A percentile compares a stretch with the other conserved stretches of the same genome.
phyloP scores from a whole-genome alignment of 2,329 filamentous ascomycete genomes.

The Xylaria sp. region DNA sequence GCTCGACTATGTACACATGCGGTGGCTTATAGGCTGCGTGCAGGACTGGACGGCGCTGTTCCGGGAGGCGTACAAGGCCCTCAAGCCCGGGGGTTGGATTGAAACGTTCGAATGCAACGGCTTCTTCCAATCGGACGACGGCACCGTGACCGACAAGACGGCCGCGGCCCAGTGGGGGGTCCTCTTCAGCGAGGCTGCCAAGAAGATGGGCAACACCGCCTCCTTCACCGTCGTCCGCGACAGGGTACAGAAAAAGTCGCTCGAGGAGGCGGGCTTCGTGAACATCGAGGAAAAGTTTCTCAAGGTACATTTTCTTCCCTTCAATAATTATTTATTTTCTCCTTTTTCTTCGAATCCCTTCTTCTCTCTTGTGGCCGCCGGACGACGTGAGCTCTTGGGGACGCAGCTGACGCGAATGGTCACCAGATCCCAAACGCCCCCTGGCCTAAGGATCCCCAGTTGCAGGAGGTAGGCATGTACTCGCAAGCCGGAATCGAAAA shows the following conservation, averaged over 20 bases:
- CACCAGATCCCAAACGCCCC: slow-evolving; percentile 14
- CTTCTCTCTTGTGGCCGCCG: no score
- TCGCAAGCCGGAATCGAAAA: slow-evolving; percentile 15
- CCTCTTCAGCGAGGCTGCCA: slow-evolving; percentile 1
- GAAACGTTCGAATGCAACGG: slow-evolving; percentile 21
- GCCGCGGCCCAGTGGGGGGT: slow-evolving; percentile 6
- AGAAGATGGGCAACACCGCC: no score
- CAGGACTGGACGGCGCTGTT: slow-evolving; percentile 25
- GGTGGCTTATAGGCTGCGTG: slow-evolving; percentile 24
- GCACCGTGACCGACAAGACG: slow-evolving; percentile 8
- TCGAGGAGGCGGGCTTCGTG: slow-evolving; percentile 12
- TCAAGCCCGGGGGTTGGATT: slow-evolving; percentile 21
- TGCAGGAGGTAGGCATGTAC: slow-evolving; percentile 14
- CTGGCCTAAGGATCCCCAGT: slow-evolving; percentile 8
- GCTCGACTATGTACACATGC: slow-evolving; percentile 29
- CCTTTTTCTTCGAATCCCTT: no score
- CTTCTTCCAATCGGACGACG: slow-evolving; percentile 17
- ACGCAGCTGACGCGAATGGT: no score
- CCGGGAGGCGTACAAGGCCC: slow-evolving; percentile 17
- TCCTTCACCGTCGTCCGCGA: slow-evolving; percentile 11
- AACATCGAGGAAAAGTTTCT: slow-evolving; percentile 5
- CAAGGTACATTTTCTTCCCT: no score
- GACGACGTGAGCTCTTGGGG: no score
- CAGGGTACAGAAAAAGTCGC: neutral
- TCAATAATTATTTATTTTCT: no score